A percentile compares a stretch with the other conserved stretches of the same genome.
Conservation (phyloP, 1,284 basidiomycete species). For the Volvariella surrecta region DNA sequence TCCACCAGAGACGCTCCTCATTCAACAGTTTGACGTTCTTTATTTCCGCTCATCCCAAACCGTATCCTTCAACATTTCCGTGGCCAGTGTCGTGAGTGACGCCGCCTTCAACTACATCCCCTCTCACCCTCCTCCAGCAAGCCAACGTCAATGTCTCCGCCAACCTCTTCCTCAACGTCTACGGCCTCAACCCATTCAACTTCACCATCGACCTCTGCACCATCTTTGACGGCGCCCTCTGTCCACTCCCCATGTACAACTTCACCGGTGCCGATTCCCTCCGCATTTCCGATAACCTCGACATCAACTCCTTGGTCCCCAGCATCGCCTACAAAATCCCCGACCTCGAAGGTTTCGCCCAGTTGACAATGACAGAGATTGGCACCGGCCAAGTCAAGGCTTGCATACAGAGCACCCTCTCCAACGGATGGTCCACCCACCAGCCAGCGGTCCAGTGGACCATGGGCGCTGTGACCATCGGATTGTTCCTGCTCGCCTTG, state of each 20-base stretch:
- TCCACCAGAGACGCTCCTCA: constrained; percentile 70
- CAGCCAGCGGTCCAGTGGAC: constrained; percentile 74
- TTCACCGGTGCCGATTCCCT: constrained; percentile 79
- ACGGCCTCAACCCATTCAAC: constrained; percentile 74
- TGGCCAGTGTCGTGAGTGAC: constrained; percentile 58
- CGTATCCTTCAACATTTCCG: constrained; percentile 67
- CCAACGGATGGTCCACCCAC: constrained; percentile 83
- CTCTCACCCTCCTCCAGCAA: constrained; percentile 31
- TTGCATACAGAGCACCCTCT: constrained; percentile 86
- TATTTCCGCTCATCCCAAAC: constrained; percentile 69
- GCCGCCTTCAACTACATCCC: constrained; percentile 8
- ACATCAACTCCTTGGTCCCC: constrained; percentile 55
- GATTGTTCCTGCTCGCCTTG: constrained; percentile 60
- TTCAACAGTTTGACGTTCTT: constrained; percentile 74
- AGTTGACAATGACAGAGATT: constrained; percentile 68
- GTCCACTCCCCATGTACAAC: constrained; percentile 81
- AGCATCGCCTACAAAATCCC: constrained; percentile 82
- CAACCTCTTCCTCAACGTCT: constrained; percentile 73
- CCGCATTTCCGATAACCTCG: constrained; percentile 55
- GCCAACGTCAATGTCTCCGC: constrained; percentile 73
- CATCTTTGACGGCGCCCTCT: constrained; percentile 71
- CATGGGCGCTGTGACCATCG: constrained; percentile 62
- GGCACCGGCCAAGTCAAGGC: constrained; percentile 68
- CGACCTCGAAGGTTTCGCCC: constrained; percentile 86
- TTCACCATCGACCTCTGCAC: constrained; percentile 73